phyloP scores from a whole-genome alignment of 2,329 filamentous ascomycete genomes.

The Thelonectria discophora region DNA sequence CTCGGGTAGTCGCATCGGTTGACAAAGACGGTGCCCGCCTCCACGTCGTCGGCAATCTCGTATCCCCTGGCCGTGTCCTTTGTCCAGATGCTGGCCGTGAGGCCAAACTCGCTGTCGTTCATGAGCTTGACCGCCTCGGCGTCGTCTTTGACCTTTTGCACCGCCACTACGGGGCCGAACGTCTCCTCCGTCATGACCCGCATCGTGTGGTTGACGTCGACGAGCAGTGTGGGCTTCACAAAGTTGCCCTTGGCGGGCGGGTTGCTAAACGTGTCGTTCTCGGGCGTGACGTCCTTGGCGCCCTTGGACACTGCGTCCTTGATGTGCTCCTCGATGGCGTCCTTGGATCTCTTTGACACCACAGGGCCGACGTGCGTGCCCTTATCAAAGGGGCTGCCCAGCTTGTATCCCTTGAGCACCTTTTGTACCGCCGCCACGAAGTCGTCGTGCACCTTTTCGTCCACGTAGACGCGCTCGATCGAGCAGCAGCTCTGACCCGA shows the following conservation, averaged over 20 bases:
- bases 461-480: slow-evolving; percentile 90
- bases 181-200: slow-evolving; percentile 92
- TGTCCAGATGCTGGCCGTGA: slow-evolving; percentile 98
- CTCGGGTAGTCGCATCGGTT: slow-evolving; percentile 93
- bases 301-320: slow-evolving; percentile 84
- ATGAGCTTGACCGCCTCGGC: slow-evolving; percentile 84
- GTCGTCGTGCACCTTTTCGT: slow-evolving; percentile 81
- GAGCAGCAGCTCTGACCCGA: slow-evolving; percentile 98
- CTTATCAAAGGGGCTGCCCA: slow-evolving; percentile 87
- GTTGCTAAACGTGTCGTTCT: slow-evolving; percentile 78
- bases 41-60: slow-evolving; percentile 79
- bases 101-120: slow-evolving; percentile 94
- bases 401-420: slow-evolving; percentile 81
- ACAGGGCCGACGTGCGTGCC: slow-evolving; percentile 88
- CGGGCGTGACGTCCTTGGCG: slow-evolving; percentile 83
- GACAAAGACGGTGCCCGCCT: slow-evolving; percentile 95
- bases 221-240: slow-evolving; percentile 84
- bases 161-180: slow-evolving; percentile 90
- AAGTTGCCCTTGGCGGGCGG: slow-evolving; percentile 85
- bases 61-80: slow-evolving; percentile 82
- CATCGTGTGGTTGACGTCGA: slow-evolving; percentile 83
- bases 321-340: slow-evolving; percentile 80
- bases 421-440: slow-evolving; percentile 83
- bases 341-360: slow-evolving; percentile 80
- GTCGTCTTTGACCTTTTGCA: slow-evolving; percentile 86